phyloP scores from a whole-genome alignment of 139 green algal genomes.

The Picochlorum sp. region DNA sequence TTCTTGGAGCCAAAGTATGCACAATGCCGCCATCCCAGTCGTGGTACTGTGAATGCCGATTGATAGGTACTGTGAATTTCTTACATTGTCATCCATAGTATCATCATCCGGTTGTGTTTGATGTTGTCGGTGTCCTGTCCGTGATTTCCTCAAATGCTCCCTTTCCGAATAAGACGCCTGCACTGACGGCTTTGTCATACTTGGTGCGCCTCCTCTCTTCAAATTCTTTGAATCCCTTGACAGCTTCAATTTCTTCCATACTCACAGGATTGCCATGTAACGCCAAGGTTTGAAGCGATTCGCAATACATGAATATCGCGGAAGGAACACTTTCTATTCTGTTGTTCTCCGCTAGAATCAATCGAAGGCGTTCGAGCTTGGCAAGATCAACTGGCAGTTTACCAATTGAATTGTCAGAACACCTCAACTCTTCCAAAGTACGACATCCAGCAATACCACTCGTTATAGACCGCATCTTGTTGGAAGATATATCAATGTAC shows the following conservation, averaged over 20 bases:
- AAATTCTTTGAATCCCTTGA: constrained; percentile 40
- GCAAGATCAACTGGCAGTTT: constrained; percentile 30
- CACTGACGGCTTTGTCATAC: constrained; percentile 47
- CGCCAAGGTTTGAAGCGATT: constrained; percentile 52
- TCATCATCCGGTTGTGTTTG: neutral
- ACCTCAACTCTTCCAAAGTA: constrained; percentile 38
- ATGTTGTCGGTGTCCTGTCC: neutral
- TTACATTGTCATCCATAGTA: neutral
- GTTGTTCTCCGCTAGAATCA: constrained; percentile 56
- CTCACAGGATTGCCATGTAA: constrained; percentile 66
- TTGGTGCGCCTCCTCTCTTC: constrained; percentile 51
- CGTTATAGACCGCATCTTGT: constrained; percentile 22
- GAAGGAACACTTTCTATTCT: constrained; percentile 45
- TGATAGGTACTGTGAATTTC: no score
- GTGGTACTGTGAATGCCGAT: no score
- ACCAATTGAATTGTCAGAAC: constrained; percentile 29
- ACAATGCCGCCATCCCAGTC: no score
- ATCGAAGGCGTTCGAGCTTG: constrained; percentile 29
- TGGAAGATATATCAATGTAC: constrained; percentile 26
- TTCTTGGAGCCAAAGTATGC: no score
- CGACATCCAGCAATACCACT: constrained; percentile 16
- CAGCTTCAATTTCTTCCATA: constrained; percentile 28
- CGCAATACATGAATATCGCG: constrained; percentile 49
- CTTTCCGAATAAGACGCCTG: constrained; percentile 43
- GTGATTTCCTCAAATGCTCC: constrained; percentile 49